Evolutionary conservation across 495 filamentous ascomycete species (phyloP).

Genomic region (Monascus purpureus): DNA sequence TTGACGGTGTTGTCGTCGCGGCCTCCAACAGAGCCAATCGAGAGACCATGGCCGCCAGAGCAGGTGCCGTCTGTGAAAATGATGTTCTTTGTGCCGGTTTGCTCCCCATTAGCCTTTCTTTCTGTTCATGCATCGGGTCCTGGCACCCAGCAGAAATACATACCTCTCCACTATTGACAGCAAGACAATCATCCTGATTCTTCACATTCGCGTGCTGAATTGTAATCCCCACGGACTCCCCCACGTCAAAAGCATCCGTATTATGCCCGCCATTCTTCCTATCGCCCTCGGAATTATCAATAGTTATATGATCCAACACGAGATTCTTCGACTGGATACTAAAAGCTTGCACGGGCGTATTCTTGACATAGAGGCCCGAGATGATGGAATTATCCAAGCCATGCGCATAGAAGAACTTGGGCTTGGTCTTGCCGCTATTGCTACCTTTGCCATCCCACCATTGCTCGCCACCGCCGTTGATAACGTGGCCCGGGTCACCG

Average conservation of each 20-base stretch:
- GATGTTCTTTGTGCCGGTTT: no score
- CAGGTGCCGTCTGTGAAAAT: conserved; percentile 38
- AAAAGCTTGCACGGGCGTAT: conserved; percentile 51
- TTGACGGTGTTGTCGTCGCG: conserved; percentile 45
- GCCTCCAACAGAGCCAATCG: conserved; percentile 55
- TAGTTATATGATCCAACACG: conserved; percentile 35
- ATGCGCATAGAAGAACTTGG: conserved; percentile 44
- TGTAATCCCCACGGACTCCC: conserved; percentile 31
- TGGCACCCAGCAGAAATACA: conserved; percentile 1
- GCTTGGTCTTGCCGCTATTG: conserved; percentile 43
- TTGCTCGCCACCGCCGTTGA: conserved; percentile 31
- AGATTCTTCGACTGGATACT: conserved; percentile 40
- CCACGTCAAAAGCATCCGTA: conserved; percentile 55
- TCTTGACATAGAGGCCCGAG: conserved; percentile 30
- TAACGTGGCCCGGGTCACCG: conserved; percentile 21
- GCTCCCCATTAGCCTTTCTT: no score
- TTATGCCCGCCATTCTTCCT: conserved; percentile 36
- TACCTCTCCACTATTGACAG: conserved; percentile 43
- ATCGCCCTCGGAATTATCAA: conserved; percentile 48
- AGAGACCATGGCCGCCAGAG: conserved; percentile 52
- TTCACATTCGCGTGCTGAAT: conserved; percentile 42
- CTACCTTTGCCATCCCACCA: conserved; percentile 41
- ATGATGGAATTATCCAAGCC: conserved; percentile 28
- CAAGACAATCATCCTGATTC: conserved; percentile 53
- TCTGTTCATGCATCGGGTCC: neutral